Evolutionary conservation across 2,329 filamentous ascomycete genomes (phyloP), one percentile per base, ranked within the genome.

Genomic region (Magnaporthiopsis incrustans): DNA sequence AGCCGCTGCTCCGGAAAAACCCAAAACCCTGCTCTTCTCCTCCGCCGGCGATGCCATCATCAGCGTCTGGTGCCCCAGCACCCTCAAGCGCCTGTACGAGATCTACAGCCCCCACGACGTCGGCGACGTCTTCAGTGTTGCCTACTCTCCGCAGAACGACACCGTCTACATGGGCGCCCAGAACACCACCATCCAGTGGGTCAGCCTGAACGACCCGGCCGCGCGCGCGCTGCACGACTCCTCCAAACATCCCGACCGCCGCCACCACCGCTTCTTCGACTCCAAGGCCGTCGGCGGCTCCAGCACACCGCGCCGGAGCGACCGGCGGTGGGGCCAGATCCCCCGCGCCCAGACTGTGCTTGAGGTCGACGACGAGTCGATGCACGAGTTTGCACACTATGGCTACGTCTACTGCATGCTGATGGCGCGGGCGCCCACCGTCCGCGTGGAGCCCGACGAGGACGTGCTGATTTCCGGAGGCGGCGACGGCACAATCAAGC

Each of bases 331-430:
- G 77, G 73, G 76, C 1, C 69, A 82, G 44, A 86, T 86, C 58
- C 86, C 80, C 3, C 77, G 77, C 57, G 77, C 83, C 4, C 77
- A 77, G 73, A 83, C 73, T 44, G 83, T 89, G 1, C 78, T 98
- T 7, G 92, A 96, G 73, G 92, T 97, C 65, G 89, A 91, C 71
- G 85, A 87, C 61, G 85, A 90, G 27, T 89, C 93, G 64, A 90
- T 96, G 65, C 85, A 83, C 65, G 90, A 95, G 70, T 99, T 96
- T 77, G 92, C 95, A 1, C 95, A 99, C 74, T 94, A 89, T 74
- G 95, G 96, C 59, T 98, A 97, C 73, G 88, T 99, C 0, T 97
- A 97, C 75, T 96, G 92, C 75, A 98, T 98, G 94, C 82, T 96
- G 6, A 82, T 99, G 65, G 88, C 91, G 0, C 87, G 85, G 66